A percentile compares a stretch with the other conserved stretches of the same genome.
Evolutionary conservation across 192 early-diverging fungal genomes (phyloP).

Genomic region (Gorgonomyces haynaldii): DNA sequence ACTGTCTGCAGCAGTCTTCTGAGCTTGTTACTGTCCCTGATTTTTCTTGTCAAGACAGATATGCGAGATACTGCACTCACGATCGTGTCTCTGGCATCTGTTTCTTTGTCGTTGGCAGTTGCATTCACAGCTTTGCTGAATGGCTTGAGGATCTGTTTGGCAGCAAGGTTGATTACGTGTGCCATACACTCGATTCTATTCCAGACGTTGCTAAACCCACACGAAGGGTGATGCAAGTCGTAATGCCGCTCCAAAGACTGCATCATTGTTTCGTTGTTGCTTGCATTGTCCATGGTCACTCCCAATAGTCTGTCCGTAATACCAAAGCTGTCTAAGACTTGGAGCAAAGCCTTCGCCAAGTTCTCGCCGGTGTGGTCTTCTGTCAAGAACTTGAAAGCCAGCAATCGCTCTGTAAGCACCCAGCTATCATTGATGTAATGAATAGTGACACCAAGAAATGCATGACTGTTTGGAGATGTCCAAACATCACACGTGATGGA

Average conservation of each 20-base stretch:
- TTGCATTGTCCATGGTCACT: conserved; percentile 5
- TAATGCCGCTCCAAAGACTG: not conserved
- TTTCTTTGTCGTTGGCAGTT: no score
- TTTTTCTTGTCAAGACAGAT: not conserved
- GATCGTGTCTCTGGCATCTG: no score
- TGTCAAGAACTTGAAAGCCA: conserved; percentile 1
- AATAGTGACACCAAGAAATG: conserved; percentile 4
- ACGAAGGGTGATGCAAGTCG: not conserved
- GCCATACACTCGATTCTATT: conserved; percentile 5
- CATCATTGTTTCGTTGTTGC: conserved; percentile 4
- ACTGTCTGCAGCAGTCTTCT: not conserved
- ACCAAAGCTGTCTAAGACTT: conserved; percentile 1
- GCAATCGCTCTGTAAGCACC: not conserved
- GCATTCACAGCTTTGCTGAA: no score
- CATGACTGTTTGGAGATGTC: not conserved
- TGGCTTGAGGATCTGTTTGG: conserved; percentile 1
- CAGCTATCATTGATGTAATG: conserved; percentile 3
- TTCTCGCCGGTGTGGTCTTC: not conserved
- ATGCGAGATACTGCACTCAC: no score
- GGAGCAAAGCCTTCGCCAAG: not conserved
- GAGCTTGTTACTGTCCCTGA: not conserved
- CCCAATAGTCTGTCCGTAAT: conserved; percentile 1
- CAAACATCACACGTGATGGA: conserved; percentile 3
- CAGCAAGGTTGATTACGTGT: conserved; percentile 2
- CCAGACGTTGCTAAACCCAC: not conserved